Evolutionary conservation across 805 yeast genomes (phyloP).

Genomic region (Schwanniomyces sp.): DNA sequence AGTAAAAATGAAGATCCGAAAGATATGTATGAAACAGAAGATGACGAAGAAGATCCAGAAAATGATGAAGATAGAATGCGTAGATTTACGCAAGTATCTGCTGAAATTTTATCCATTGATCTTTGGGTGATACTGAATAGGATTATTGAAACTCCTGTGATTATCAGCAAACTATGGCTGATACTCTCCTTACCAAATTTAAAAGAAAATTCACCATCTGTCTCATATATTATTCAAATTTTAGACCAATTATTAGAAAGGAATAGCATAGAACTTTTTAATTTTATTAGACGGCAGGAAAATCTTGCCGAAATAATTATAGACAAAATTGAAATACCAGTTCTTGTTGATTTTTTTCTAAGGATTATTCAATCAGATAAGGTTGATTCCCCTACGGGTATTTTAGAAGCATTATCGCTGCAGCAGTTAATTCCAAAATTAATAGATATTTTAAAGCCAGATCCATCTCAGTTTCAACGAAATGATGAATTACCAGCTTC

Average conservation of each 20-base stretch:
- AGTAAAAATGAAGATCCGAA: slow-evolving; percentile 8
- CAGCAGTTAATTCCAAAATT: slow-evolving; percentile 75
- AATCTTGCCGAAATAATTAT: slow-evolving; percentile 77
- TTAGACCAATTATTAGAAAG: slow-evolving; percentile 81
- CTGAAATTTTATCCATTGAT: slow-evolving; percentile 41
- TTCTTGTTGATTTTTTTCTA: slow-evolving; percentile 87
- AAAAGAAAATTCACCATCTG: slow-evolving; percentile 38
- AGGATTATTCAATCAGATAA: slow-evolving; percentile 92
- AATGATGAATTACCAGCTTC: slow-evolving; percentile 24
- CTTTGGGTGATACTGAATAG: slow-evolving; percentile 44
- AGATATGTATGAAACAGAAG: slow-evolving; percentile 9
- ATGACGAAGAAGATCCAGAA: slow-evolving; percentile 20
- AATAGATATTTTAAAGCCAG: slow-evolving; percentile 68
- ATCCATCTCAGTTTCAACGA: slow-evolving; percentile 50
- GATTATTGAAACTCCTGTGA: slow-evolving; percentile 40
- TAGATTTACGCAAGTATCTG: slow-evolving; percentile 37
- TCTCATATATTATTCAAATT: slow-evolving; percentile 53
- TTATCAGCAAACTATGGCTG: slow-evolving; percentile 44
- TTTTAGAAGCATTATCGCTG: slow-evolving; percentile 69
- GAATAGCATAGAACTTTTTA: slow-evolving; percentile 58
- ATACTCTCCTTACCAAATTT: slow-evolving; percentile 29
- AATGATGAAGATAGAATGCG: slow-evolving; percentile 31
- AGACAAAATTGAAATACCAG: slow-evolving; percentile 87
- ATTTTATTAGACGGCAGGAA: slow-evolving; percentile 67
- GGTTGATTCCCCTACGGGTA: slow-evolving; percentile 84